A percentile compares a stretch with the other conserved stretches of the same genome.
These are phyloP conservation scores for Arthrobotrys entomopaga DNA, from an alignment of 2,329 filamentous ascomycete genomes.

Conservation along the genomic window DNA sequence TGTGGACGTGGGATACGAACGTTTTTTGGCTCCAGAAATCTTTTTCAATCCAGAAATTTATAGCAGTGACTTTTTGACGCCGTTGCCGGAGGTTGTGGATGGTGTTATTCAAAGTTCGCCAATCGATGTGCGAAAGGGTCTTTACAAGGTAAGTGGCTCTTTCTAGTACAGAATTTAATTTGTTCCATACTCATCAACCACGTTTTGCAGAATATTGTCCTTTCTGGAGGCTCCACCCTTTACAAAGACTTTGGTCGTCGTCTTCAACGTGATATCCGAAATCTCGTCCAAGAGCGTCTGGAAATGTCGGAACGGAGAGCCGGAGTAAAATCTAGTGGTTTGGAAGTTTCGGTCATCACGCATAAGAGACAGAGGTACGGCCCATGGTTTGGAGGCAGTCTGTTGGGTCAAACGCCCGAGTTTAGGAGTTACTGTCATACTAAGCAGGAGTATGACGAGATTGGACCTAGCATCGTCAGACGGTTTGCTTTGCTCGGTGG, in stretches of 20 bases:
- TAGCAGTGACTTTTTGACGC: slow-evolving; percentile 97
- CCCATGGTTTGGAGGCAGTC: slow-evolving; percentile 96
- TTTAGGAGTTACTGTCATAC: slow-evolving; percentile 99
- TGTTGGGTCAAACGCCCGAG: slow-evolving; percentile 96
- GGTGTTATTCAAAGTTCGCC: slow-evolving; percentile 96
- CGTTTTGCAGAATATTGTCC: slow-evolving; percentile 79
- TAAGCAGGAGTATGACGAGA: slow-evolving; percentile 90
- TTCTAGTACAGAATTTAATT: not conserved
- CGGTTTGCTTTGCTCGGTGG: slow-evolving; percentile 93
- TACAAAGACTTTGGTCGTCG: slow-evolving; percentile 98
- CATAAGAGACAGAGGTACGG: slow-evolving; percentile 98
- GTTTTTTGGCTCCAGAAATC: slow-evolving; percentile 97
- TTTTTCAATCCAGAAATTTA: slow-evolving; percentile 99
- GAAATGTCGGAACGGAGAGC: slow-evolving; percentile 90
- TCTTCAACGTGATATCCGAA: slow-evolving; percentile 95
- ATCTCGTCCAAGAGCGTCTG: slow-evolving; percentile 92
- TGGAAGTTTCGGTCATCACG: slow-evolving; percentile 96
- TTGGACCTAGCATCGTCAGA: slow-evolving; percentile 92
- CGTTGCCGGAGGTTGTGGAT: slow-evolving; percentile 92
- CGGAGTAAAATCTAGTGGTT: slow-evolving; percentile 88
- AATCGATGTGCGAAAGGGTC: slow-evolving; percentile 93
- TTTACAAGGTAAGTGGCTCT: slow-evolving; percentile 75
- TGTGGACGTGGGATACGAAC: slow-evolving; percentile 96
- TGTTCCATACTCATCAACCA: not conserved
- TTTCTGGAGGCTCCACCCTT: slow-evolving; percentile 94